These are phyloP conservation scores for Croton laevigatus DNA, from an alignment of 441 rosid species.

Conservation along the genomic window DNA sequence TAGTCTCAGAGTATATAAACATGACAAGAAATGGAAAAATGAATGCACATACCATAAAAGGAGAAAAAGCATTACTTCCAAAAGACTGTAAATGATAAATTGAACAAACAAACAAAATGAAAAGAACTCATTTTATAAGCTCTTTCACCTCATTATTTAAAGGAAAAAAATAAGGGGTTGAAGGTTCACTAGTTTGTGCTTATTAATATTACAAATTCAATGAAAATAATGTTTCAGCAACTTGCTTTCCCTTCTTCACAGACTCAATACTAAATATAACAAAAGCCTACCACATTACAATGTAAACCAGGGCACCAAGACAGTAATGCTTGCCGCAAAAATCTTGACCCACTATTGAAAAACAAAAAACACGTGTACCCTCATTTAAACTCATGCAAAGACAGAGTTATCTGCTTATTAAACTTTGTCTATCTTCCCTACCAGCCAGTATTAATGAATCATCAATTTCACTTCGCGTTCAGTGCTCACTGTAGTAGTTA, in stretches of 20 bases:
- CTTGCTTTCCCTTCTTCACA: neutral
- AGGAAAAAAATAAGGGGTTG: neutral
- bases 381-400: neutral
- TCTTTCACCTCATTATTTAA: neutral
- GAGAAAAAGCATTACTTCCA: neutral
- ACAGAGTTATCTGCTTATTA: neutral
- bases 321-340: neutral
- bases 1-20: neutral
- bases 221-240: neutral
- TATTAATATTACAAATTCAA: neutral
- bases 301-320: neutral
- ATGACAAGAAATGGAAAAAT: neutral
- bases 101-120: neutral
- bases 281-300: neutral
- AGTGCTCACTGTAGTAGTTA: neutral
- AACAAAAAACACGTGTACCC: neutral
- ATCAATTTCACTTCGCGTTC: neutral
- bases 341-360: neutral
- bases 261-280: neutral
- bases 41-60: neutral
- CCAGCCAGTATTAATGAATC: neutral
- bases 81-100: neutral
- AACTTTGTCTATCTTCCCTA: neutral
- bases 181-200: neutral
- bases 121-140: neutral